Conservation (phyloP, 331 rosid genomes). For the Rosa hybrid region DNA sequence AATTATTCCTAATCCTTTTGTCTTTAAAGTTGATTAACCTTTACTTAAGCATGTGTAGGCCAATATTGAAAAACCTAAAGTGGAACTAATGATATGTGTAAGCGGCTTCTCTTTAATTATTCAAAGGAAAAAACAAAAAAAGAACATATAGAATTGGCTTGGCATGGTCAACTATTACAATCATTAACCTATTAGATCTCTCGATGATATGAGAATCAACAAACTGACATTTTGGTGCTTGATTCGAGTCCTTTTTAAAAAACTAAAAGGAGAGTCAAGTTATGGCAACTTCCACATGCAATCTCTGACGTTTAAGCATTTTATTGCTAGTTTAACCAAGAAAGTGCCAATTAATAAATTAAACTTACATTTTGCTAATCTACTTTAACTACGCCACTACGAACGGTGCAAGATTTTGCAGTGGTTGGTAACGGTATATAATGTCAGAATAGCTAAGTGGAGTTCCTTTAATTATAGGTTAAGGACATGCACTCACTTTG, state of each 20-base stretch:
- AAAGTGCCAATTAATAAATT: not conserved
- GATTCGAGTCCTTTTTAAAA: not conserved
- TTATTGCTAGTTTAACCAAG: not conserved
- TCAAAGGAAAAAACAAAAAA: not conserved
- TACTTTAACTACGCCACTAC: constrained; percentile 4
- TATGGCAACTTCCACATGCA: not conserved
- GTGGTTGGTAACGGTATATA: not conserved
- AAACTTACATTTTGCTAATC: not conserved
- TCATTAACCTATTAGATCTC: not conserved
- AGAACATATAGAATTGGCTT: not conserved
- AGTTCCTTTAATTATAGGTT: not conserved
- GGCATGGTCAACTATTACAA: not conserved
- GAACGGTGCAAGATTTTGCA: constrained; percentile 15
- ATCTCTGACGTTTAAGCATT: not conserved
- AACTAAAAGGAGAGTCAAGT: not conserved
- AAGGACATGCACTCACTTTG: not conserved
- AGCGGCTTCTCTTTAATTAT: not conserved
- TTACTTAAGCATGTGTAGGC: not conserved
- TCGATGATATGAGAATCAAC: not conserved
- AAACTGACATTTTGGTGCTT: not conserved
- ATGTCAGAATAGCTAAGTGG: not conserved
- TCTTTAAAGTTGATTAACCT: not conserved
- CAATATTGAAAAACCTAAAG: not conserved
- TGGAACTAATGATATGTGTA: not conserved
- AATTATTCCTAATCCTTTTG: not conserved